These are phyloP conservation scores for Stylonectria norvegica DNA, from an alignment of 2,329 filamentous ascomycete species.

Conservation along the genomic window DNA sequence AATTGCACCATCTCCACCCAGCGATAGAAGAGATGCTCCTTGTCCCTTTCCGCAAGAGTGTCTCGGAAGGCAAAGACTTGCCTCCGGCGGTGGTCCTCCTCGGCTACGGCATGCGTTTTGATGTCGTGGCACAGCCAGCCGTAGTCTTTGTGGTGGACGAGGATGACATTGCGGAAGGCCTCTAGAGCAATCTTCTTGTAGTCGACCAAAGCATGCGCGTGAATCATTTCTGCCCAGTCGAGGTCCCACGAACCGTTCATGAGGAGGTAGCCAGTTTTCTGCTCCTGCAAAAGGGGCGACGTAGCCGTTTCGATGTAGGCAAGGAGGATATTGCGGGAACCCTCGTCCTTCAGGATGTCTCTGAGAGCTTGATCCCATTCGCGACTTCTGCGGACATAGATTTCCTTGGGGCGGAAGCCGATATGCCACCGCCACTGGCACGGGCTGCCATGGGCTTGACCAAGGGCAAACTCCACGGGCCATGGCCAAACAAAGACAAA, in stretches of 20 bases:
- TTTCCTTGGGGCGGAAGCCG: conserved; percentile 75
- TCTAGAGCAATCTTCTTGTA: conserved; percentile 56
- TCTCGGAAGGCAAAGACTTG: conserved; percentile 82
- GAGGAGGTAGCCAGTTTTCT: conserved; percentile 84
- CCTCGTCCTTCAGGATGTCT: conserved; percentile 50
- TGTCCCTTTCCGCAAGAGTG: conserved; percentile 68
- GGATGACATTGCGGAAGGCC: conserved; percentile 68
- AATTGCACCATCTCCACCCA: conserved; percentile 93
- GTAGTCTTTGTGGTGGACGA: conserved; percentile 64
- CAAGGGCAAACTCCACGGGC: conserved; percentile 69
- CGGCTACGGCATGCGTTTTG: conserved; percentile 49
- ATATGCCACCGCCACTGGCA: conserved; percentile 68
- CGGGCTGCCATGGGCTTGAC: conserved; percentile 56
- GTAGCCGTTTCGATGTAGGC: conserved; percentile 66
- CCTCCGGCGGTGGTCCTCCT: conserved; percentile 62
- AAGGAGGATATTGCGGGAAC: conserved; percentile 56
- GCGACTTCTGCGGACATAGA: conserved; percentile 75
- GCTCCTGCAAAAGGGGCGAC: conserved; percentile 59
- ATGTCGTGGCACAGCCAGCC: conserved; percentile 64
- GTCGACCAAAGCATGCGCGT: conserved; percentile 67
- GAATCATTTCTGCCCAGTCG: conserved; percentile 78
- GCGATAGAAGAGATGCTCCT: conserved; percentile 84
- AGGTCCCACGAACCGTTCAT: conserved; percentile 85
- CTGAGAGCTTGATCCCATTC: conserved; percentile 63
- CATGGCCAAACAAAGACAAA: conserved; percentile 67